Evolutionary conservation across 2,329 filamentous ascomycete genomes (phyloP).

Genomic region (Pestalotiopsis sp.): DNA sequence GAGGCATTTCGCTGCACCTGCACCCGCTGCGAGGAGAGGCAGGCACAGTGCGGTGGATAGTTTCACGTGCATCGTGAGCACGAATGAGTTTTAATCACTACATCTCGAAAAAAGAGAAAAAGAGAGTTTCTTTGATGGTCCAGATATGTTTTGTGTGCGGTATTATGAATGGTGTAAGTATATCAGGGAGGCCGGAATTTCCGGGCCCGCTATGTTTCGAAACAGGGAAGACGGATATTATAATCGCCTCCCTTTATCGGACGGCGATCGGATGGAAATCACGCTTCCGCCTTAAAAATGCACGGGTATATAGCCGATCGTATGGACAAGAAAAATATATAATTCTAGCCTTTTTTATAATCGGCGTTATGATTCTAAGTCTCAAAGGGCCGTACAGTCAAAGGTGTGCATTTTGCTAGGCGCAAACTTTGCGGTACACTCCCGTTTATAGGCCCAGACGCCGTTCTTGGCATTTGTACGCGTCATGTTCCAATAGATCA

Average conservation of each 20-base stretch:
- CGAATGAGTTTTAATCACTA: not conserved
- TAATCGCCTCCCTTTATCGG: not conserved
- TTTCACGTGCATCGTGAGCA: not conserved
- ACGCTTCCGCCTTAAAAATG: too few relatives aligned
- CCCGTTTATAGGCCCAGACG: not conserved
- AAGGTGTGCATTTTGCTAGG: not conserved
- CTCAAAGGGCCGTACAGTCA: too few relatives aligned
- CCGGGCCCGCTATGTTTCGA: not conserved
- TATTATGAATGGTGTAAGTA: not conserved
- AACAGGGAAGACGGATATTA: not conserved
- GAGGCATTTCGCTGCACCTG: slow-evolving; percentile 4
- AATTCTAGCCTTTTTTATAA: too few relatives aligned
- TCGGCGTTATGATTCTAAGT: too few relatives aligned
- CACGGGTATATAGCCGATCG: too few relatives aligned
- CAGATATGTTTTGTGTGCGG: not conserved
- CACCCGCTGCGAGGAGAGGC: not conserved
- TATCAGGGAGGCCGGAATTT: not conserved
- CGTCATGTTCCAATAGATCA: not conserved
- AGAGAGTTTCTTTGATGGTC: not conserved
- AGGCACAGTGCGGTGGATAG: not conserved
- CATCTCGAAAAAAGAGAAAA: not conserved
- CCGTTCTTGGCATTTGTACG: not conserved
- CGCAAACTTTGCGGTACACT: not conserved
- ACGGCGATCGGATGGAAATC: too few relatives aligned
- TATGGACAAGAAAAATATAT: too few relatives aligned